Base-by-base conservation (phyloP, 192 early-diverging fungal species). In the Gonapodya sp. region DNA sequence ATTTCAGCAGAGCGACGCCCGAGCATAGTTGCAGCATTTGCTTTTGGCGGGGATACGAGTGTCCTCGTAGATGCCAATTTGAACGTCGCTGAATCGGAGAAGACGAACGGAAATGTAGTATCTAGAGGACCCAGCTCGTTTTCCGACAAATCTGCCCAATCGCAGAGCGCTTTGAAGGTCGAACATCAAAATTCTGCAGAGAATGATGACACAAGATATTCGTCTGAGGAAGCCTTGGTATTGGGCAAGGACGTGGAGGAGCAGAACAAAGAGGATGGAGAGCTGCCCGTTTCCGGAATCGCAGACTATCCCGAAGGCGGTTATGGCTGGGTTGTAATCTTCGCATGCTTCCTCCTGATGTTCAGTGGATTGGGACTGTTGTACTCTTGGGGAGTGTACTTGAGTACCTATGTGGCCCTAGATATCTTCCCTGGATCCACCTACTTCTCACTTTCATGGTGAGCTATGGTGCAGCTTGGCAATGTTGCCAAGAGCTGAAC, bases 321-420 rank as follows among this genome's bases (percentile, higher is more conserved):
- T 1, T 83, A 82, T 8, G 87, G 87, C 31, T 88, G 86, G 87
- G 80, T 86, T 0, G 85, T 88, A 0, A 85, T 88, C 36, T 79
- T 80, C 14, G 83, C 82, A 35, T 84, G 84, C 35, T 87, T 88
- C 46, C 34, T 84, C 18, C 85, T 85, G 81, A 82, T 86, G 37
- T 84, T 79, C 79, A 80, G 81, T 14, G 86, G 87, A 75, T 83
- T 89, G 14, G 88, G 88, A 2, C 82, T 86, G 36, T 82, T 84
- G 82, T 87, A 87, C 46, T 85, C 85, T 0, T 89, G 84, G 84
- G 88, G 88, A 0, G 82, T 89, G 0, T 89, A 86, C 79, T 82
- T 86, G 24, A 85, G 86, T 35, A 84, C 86, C 8, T 89, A 89
- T 73, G 18, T 77, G 18, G 18, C 18, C 2, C 30, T 18, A 16